phyloP scores from a whole-genome alignment of 2,329 filamentous ascomycete species.

The Aschersonia sp. region DNA sequence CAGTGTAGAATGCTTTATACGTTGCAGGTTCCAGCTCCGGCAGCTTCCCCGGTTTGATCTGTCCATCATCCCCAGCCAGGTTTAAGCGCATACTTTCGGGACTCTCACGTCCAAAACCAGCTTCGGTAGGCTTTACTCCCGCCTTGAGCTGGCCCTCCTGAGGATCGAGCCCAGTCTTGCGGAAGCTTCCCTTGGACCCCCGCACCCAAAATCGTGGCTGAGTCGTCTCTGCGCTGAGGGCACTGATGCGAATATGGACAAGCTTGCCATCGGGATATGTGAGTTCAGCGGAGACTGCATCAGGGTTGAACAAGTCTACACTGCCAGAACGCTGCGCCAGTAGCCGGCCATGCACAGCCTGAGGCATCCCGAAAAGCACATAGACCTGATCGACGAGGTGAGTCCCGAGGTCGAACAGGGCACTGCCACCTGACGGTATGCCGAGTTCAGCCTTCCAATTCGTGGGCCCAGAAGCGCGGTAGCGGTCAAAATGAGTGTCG shows the following conservation, averaged over 20 bases:
- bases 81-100: slow-evolving; percentile 45
- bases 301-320: slow-evolving; percentile 33
- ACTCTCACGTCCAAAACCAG: slow-evolving; percentile 50
- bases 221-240: slow-evolving; percentile 51
- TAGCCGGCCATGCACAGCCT: slow-evolving; percentile 51
- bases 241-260: slow-evolving; percentile 54
- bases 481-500: slow-evolving; percentile 68
- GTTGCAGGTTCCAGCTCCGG: slow-evolving; percentile 51
- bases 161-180: slow-evolving; percentile 55
- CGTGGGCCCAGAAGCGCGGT: slow-evolving; percentile 42
- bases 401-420: slow-evolving; percentile 59
- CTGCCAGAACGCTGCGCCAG: slow-evolving; percentile 45
- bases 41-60: slow-evolving; percentile 28
- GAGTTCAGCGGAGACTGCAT: slow-evolving; percentile 48
- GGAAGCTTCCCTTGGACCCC: slow-evolving; percentile 60
- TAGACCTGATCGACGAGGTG: slow-evolving; percentile 67
- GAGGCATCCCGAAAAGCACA: slow-evolving; percentile 53
- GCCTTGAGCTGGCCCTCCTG: slow-evolving; percentile 62
- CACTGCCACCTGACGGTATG: slow-evolving; percentile 48
- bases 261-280: slow-evolving; percentile 49
- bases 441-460: slow-evolving; percentile 53
- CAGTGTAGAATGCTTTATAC: slow-evolving; percentile 53
- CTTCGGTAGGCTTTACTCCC: slow-evolving; percentile 45
- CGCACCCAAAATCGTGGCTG: slow-evolving; percentile 68
- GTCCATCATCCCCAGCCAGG: slow-evolving; percentile 34